Conservation (phyloP, 768 basidiomycete genomes). For the Tylopilus subfusipes region DNA sequence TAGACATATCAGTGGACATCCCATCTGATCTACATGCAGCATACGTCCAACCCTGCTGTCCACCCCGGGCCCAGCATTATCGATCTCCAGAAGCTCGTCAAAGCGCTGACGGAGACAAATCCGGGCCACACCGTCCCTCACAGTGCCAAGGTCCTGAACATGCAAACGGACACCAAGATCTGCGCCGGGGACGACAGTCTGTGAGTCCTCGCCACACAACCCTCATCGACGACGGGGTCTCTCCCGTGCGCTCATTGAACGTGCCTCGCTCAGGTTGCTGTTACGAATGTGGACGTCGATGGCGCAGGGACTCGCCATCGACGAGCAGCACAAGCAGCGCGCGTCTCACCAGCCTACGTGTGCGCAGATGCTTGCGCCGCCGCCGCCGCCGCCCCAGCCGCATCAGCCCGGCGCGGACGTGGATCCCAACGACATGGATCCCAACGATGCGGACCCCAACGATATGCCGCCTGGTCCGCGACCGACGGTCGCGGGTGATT, state of each 20-base stretch:
- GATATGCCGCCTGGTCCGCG: slow-evolving; percentile 4
- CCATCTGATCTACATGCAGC: neutral
- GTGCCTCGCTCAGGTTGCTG: slow-evolving; percentile 31
- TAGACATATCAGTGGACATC: neutral
- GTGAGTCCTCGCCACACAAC: slow-evolving; percentile 28
- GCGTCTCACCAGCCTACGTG: slow-evolving; percentile 8
- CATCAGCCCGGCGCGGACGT: neutral
- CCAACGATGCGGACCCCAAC: slow-evolving; percentile 13
- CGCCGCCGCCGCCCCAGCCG: neutral
- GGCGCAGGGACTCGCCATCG: slow-evolving; percentile 43
- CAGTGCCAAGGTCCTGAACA: slow-evolving; percentile 34
- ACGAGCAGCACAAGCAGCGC: slow-evolving; percentile 39
- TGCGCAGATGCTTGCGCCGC: slow-evolving; percentile 13
- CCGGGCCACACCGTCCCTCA: slow-evolving; percentile 24
- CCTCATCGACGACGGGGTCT: neutral
- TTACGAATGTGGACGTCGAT: slow-evolving; percentile 46
- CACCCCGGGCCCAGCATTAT: slow-evolving; percentile 36
- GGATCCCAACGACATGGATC: slow-evolving; percentile 16
- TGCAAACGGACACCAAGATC: slow-evolving; percentile 34
- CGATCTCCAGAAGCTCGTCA: slow-evolving; percentile 39
- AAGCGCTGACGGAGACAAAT: slow-evolving; percentile 36
- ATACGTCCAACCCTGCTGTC: neutral
- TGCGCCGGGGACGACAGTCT: slow-evolving; percentile 53
- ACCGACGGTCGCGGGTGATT: slow-evolving; percentile 17
- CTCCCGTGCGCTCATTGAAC: neutral